Evolutionary conservation across 345 rosid genomes (phyloP), one percentile per base, ranked within the genome.

Genomic region (Gossypium herbaceum): DNA sequence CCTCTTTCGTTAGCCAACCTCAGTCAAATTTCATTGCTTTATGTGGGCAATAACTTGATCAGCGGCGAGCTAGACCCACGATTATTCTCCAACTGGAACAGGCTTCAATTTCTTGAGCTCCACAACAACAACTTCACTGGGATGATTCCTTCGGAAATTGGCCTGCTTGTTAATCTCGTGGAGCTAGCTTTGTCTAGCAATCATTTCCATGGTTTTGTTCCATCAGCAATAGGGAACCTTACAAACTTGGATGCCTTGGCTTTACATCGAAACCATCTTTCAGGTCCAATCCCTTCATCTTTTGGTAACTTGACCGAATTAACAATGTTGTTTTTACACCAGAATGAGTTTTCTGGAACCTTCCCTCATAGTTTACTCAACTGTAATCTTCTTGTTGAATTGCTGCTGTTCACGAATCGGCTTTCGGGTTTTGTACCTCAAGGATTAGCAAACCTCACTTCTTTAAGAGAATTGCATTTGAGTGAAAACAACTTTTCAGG

Each of bases 401-500:
- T 71, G 73, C 3, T 2, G 7, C 39, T 71, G 47, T 34, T 27
- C 20, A n/a, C 9, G 19, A 71, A 71, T 54, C 12, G 39, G 20
- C 62, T 29, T 3, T 71, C 63, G 11, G 51, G 74, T 71, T 11
- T 43, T 52, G 24, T 71, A 71, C 51, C 74, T 29, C 34, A 11
- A 54, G 64, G 63, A 71, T 71, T 71, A 55, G 71, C 48, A 12
- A 80, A 76, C n/a, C 57, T 80, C 41, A 72, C 43, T 20, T 24
- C 65, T 60, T 67, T 80, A 66, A 71, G 56, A 39, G 2, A 4
- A 3, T 19, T 79, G 22, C 34, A 10, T 25, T 58, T 75, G 61
- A 67, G 67, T 55, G 66, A 79, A 55, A 79, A 79, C 41, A 56
- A 47, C 54, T 71, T 79, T 19, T 55, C 72, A 12, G 73, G 82